Percentiles rank a stretch among this genome's conserved stretches.
Evolutionary conservation across 345 rosid species (phyloP).

Genomic region (Linum tenue): DNA sequence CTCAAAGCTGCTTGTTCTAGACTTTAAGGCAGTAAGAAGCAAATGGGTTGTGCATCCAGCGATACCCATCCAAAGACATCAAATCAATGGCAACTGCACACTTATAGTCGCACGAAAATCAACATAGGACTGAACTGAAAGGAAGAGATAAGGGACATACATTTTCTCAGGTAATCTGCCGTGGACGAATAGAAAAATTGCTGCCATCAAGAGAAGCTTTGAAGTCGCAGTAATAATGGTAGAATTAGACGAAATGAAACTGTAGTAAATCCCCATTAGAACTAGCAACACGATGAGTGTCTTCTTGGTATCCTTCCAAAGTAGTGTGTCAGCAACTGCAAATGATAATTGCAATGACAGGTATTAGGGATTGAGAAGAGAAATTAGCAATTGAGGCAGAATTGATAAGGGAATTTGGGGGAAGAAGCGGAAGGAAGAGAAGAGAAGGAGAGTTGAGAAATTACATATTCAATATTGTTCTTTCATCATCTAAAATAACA

Average conservation of each 20-base stretch:
- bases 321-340: conserved; percentile 85
- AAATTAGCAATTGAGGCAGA: too few species aligned
- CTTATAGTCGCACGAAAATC: not conserved
- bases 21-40: not conserved
- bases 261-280: conserved; percentile 55
- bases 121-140: conserved; percentile 8
- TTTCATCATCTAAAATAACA: too few species aligned
- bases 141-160: conserved; percentile 24
- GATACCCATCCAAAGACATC: not conserved
- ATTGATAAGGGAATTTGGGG: too few species aligned
- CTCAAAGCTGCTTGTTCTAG: not conserved
- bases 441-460: too few species aligned
- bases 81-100: too few species aligned
- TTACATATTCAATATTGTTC: too few species aligned
- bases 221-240: conserved; percentile 53
- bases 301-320: conserved; percentile 74
- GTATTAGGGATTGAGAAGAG: not conserved
- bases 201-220: conserved; percentile 46
- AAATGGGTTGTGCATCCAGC: not conserved
- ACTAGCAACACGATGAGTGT: conserved; percentile 40
- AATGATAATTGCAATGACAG: conserved; percentile 9
- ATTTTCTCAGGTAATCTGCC: conserved; percentile 69
- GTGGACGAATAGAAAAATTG: conserved; percentile 66
- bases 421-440: too few species aligned
- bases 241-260: conserved; percentile 52